These are phyloP conservation scores for Trichophyton schoenleinii DNA, from an alignment of 2,329 filamentous ascomycete species.

Conservation along the genomic window DNA sequence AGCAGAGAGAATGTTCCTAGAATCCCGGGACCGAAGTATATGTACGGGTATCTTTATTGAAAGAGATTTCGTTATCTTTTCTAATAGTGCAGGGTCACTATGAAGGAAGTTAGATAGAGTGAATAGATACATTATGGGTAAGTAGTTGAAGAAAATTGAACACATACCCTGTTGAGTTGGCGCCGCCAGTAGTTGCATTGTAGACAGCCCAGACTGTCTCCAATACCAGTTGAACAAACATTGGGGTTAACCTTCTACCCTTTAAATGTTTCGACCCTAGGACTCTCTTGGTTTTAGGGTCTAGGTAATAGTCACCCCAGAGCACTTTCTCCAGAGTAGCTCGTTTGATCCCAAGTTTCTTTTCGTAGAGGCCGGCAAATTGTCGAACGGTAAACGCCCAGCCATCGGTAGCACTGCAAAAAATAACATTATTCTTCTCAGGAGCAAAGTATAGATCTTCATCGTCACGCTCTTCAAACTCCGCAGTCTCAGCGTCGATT, in stretches of 20 bases:
- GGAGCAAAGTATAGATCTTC: slow-evolving; percentile 97
- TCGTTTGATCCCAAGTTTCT: slow-evolving; percentile 90
- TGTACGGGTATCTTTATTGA: slow-evolving; percentile 75
- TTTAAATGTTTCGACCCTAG: slow-evolving; percentile 85
- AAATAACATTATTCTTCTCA: slow-evolving; percentile 98
- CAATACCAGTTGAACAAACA: slow-evolving; percentile 93
- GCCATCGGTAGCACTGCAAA: slow-evolving; percentile 94
- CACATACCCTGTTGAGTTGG: slow-evolving; percentile 65
- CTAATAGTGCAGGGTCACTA: slow-evolving; percentile 64
- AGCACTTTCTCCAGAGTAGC: slow-evolving; percentile 80
- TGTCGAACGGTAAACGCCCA: slow-evolving; percentile 97
- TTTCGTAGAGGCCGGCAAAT: slow-evolving; percentile 87
- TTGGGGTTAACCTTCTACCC: slow-evolving; percentile 78
- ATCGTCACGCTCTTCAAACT: slow-evolving; percentile 83
- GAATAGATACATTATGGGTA: slow-evolving; percentile 6
- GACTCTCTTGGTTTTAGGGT: slow-evolving; percentile 92
- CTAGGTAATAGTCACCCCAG: slow-evolving; percentile 93
- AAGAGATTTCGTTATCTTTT: slow-evolving; percentile 91
- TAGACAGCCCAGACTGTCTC: slow-evolving; percentile 97
- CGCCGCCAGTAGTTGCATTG: slow-evolving; percentile 71
- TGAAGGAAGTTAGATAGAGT: slow-evolving; percentile 19
- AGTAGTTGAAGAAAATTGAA: slow-evolving; percentile 15
- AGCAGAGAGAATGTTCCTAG: slow-evolving; percentile 68
- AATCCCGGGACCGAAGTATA: slow-evolving; percentile 69
- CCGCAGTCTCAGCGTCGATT: slow-evolving; percentile 38